These are phyloP conservation scores for Lepraria neglecta DNA, from an alignment of 495 filamentous ascomycete species.

Conservation along the genomic window DNA sequence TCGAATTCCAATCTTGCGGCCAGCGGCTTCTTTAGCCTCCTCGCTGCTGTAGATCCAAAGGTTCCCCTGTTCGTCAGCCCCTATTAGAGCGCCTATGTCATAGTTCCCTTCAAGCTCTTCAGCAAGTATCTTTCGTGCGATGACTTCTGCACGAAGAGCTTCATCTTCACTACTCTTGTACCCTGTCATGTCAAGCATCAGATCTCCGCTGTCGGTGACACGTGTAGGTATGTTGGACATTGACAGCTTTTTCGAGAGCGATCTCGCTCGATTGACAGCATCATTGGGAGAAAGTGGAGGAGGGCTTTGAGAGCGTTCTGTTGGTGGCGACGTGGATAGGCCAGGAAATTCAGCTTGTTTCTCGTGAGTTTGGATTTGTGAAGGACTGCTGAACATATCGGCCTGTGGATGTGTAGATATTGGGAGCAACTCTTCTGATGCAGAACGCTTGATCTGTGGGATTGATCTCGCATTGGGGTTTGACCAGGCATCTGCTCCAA, in stretches of 20 bases:
- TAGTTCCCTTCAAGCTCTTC: conserved; percentile 93
- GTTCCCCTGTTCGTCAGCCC: conserved; percentile 89
- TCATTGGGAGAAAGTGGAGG: conserved; percentile 68
- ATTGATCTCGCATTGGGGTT: conserved; percentile 31
- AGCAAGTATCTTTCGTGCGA: conserved; percentile 90
- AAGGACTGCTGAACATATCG: conserved; percentile 6
- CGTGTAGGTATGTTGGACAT: conserved; percentile 86
- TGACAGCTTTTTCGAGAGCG: conserved; percentile 80
- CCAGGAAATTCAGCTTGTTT: conserved; percentile 33
- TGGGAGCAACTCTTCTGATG: conserved; percentile 45
- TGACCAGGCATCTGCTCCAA: conserved; percentile 34
- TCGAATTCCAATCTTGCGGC: conserved; percentile 46
- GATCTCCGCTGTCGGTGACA: conserved; percentile 85
- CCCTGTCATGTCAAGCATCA: conserved; percentile 97
- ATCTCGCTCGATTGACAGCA: conserved; percentile 74
- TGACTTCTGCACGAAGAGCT: conserved; percentile 78
- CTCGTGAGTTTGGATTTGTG: conserved; percentile 28
- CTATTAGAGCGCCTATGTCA: conserved; percentile 92
- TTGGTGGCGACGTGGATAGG: conserved; percentile 22
- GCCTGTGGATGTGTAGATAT: conserved; percentile 20
- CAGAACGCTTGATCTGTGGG: conserved; percentile 43
- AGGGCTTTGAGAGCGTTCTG: conserved; percentile 64
- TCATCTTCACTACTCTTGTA: conserved; percentile 93
- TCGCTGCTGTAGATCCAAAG: conserved; percentile 98
- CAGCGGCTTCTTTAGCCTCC: conserved; percentile 78